A percentile compares a stretch with the other conserved stretches of the same genome.
Evolutionary conservation across 352 stramenopile species (phyloP).

Genomic region (Elongisporangium prolatum): DNA sequence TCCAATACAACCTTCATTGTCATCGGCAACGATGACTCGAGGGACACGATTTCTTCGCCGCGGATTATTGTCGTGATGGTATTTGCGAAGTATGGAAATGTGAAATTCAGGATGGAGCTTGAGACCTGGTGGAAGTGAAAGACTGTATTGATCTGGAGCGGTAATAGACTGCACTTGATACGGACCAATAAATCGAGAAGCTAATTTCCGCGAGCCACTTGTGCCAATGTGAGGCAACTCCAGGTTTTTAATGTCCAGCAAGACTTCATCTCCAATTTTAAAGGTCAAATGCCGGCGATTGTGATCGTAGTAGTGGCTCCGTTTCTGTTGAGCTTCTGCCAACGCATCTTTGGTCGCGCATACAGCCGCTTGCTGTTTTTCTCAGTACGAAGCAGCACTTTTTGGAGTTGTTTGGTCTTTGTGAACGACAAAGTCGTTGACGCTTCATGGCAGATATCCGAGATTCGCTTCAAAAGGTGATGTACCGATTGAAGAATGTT

Average conservation of each 20-base stretch:
- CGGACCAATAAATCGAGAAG: constrained; percentile 1
- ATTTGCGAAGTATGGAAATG: background rate
- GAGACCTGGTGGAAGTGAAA: background rate
- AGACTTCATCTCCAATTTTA: background rate
- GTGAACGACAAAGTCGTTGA: too few relatives aligned
- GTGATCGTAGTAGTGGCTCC: constrained; percentile 3
- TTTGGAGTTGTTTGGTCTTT: too few relatives aligned
- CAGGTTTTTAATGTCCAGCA: background rate
- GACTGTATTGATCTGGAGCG: background rate
- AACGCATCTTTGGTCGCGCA: too few relatives aligned
- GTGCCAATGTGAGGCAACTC: constrained; percentile 1
- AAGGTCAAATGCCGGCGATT: background rate
- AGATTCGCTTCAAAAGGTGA: too few relatives aligned
- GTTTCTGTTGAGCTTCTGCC: too few relatives aligned
- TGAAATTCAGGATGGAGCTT: background rate
- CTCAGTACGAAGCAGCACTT: too few relatives aligned
- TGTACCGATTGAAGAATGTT: too few relatives aligned
- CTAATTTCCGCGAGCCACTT: background rate
- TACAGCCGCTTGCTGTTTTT: too few relatives aligned
- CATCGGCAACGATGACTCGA: constrained; percentile 1
- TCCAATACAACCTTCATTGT: background rate
- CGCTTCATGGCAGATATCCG: too few relatives aligned
- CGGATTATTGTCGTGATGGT: background rate
- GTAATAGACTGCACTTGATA: background rate
- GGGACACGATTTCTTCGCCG: background rate